Evolutionary conservation across 352 stramenopile species (phyloP), one percentile per base, ranked within the genome.

Genomic region (Phytophthora ohioensis): DNA sequence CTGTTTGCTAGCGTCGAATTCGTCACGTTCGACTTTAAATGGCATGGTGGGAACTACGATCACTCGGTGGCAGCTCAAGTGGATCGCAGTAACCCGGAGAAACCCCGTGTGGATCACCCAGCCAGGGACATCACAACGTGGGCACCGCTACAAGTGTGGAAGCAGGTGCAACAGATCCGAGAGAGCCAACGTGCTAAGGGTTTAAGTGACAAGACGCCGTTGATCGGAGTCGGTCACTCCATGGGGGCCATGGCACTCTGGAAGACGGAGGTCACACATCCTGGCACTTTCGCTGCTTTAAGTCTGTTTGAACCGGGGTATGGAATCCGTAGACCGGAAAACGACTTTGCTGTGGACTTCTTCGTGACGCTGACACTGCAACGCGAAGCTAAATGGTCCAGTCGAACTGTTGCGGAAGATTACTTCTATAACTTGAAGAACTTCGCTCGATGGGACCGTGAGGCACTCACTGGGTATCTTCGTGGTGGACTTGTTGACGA

Each of bases 171-270:
- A 15, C 67, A 74, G 12, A 69, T 87, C 11, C 51, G 67, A 13
- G 41, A 56, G 9, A 48, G 57, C 0, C 71, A 79, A 36, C 66
- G 56, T 8, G 59, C 56, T 31, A 36, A 53, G 13, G 63, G 65
- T 0, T 42, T 55, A 12, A 71, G 56, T 49, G 61, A 72, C 55
- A 53, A 39, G 46, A 78, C 60, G 32, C 71, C 72, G 46, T 27
- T 87, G 27, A 84, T 86, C 34, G 81, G 81, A 9, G 67, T 90
- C 12, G 79, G 77, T 0, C 81, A 90, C 46, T 90, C 81, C 5
- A 87, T 90, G 79, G 81, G 79, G 3, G 81, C 62, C 3, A 71
- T 61, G 36, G 67, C 79, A 3, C 69, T 87, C 46, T 76, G 80
- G 53, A 76, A 80, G 47, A 76, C 74, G 30, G 79, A 87, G 48